A percentile compares a stretch with the other conserved stretches of the same genome.
Evolutionary conservation across 2,329 filamentous ascomycete species (phyloP).

Genomic region (Aspergillus transmontanensis): DNA sequence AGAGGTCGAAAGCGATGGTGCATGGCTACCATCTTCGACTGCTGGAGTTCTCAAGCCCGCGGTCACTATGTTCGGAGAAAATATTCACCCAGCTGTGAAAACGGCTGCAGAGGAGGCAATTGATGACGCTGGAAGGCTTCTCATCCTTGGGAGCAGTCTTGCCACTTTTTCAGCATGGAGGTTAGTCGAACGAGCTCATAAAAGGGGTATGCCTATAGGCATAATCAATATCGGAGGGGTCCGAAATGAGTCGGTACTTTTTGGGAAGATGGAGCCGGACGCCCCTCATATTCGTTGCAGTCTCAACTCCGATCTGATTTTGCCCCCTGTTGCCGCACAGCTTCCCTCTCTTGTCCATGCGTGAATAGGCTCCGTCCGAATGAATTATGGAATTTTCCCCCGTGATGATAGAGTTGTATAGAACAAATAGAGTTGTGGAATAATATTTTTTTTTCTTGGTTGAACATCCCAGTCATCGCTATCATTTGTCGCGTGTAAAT

Average conservation of each 20-base stretch:
- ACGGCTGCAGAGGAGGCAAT: slow-evolving; percentile 75
- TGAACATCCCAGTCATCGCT: background rate
- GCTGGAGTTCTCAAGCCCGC: slow-evolving; percentile 88
- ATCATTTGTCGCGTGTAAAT: background rate
- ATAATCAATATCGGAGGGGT: slow-evolving; percentile 73
- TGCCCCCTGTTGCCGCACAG: slow-evolving; percentile 42
- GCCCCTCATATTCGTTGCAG: slow-evolving; percentile 44
- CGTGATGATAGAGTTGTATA: background rate
- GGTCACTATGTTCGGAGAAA: slow-evolving; percentile 96
- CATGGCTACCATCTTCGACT: slow-evolving; percentile 66
- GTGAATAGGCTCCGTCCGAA: background rate
- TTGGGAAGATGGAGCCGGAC: slow-evolving; percentile 31
- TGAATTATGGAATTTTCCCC: background rate
- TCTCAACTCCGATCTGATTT: slow-evolving; percentile 43
- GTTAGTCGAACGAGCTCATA: slow-evolving; percentile 78
- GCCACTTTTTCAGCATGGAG: slow-evolving; percentile 96
- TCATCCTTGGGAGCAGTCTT: slow-evolving; percentile 85
- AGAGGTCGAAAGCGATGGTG: slow-evolving; percentile 76
- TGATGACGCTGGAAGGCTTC: slow-evolving; percentile 71
- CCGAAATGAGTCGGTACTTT: slow-evolving; percentile 48
- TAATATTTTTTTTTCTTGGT: no score
- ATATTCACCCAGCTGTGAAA: slow-evolving; percentile 71
- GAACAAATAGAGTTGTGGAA: background rate
- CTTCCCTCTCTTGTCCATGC: slow-evolving; percentile 22
- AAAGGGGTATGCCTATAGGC: slow-evolving; percentile 80